Evolutionary conservation across 2,329 filamentous ascomycete species (phyloP).

Genomic region (Aaosphaeria arxii): DNA sequence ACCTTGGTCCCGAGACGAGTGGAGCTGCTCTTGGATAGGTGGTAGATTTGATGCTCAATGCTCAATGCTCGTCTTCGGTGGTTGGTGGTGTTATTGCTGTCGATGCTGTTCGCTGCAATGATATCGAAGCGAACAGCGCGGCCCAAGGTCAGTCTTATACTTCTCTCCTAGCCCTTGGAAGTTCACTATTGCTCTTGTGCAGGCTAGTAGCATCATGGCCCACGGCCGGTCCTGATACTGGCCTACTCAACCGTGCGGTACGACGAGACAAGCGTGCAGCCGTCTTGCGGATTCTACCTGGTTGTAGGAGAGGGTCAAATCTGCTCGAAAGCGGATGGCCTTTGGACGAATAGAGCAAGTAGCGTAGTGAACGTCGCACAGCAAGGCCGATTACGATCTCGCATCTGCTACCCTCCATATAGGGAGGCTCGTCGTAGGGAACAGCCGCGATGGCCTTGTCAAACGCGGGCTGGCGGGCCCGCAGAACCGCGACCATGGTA

Average conservation of each 20-base stretch:
- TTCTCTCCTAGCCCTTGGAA: conserved; percentile 8
- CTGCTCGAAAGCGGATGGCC: conserved; percentile 27
- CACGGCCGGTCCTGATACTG: not conserved
- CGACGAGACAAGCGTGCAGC: conserved; percentile 12
- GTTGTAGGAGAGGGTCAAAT: conserved; percentile 1
- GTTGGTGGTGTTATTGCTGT: no score
- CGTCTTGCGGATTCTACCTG: conserved; percentile 9
- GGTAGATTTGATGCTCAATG: conserved; percentile 4
- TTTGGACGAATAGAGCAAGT: conserved; percentile 31
- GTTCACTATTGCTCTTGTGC: not conserved
- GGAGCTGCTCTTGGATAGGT: conserved; percentile 1
- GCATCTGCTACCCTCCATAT: conserved; percentile 18
- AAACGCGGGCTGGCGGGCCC: conserved; percentile 38
- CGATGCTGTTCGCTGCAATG: conserved; percentile 7
- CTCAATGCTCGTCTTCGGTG: no score
- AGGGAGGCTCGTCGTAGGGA: not conserved
- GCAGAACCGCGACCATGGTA: conserved; percentile 45
- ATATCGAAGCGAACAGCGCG: conserved; percentile 25
- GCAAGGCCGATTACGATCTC: conserved; percentile 20
- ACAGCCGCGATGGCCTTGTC: conserved; percentile 19
- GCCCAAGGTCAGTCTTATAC: conserved; percentile 35
- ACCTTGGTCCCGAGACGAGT: not conserved
- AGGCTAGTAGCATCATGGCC: conserved; percentile 3
- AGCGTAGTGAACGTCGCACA: conserved; percentile 32
- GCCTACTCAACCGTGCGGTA: conserved; percentile 13